Conservation (phyloP, 768 basidiomycete genomes). For the Lactarius indigo region DNA sequence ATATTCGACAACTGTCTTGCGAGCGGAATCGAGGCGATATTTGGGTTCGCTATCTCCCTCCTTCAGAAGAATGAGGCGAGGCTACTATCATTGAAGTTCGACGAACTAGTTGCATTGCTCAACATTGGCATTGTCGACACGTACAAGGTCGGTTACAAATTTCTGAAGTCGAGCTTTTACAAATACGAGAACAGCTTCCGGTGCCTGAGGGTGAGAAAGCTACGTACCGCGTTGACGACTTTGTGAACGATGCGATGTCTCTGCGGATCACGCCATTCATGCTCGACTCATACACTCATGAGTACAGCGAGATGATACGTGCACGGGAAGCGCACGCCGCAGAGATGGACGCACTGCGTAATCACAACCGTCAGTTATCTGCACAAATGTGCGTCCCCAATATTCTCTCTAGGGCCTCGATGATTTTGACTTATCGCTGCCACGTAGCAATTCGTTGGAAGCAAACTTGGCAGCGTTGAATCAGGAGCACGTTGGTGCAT, state of each 20-base stretch:
- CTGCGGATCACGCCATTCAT: conserved; percentile 92
- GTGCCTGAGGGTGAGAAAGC: conserved; percentile 9
- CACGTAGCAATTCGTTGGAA: conserved; percentile 74
- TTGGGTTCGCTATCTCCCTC: conserved; percentile 87
- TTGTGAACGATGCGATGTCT: conserved; percentile 83
- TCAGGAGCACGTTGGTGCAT: conserved; percentile 72
- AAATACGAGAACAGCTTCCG: background rate
- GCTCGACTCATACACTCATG: conserved; percentile 85
- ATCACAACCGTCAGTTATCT: conserved; percentile 70
- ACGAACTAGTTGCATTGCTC: conserved; percentile 81
- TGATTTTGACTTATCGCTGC: background rate
- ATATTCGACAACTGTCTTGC: conserved; percentile 97
- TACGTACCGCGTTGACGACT: conserved; percentile 69
- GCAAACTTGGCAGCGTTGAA: conserved; percentile 73
- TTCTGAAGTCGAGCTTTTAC: background rate
- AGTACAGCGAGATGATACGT: conserved; percentile 79
- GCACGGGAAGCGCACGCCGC: conserved; percentile 77
- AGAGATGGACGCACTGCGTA: conserved; percentile 81
- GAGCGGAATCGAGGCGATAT: conserved; percentile 95
- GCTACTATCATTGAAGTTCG: conserved; percentile 81
- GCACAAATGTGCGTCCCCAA: conserved; percentile 66
- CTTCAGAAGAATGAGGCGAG: conserved; percentile 84
- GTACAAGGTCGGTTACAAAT: conserved; percentile 52
- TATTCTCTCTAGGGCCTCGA: background rate
- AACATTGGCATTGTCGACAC: conserved; percentile 79